Percentiles rank a stretch among this genome's conserved stretches.
Evolutionary conservation across 805 yeast species (phyloP).

Genomic region (Pichia gijzeniarum): DNA sequence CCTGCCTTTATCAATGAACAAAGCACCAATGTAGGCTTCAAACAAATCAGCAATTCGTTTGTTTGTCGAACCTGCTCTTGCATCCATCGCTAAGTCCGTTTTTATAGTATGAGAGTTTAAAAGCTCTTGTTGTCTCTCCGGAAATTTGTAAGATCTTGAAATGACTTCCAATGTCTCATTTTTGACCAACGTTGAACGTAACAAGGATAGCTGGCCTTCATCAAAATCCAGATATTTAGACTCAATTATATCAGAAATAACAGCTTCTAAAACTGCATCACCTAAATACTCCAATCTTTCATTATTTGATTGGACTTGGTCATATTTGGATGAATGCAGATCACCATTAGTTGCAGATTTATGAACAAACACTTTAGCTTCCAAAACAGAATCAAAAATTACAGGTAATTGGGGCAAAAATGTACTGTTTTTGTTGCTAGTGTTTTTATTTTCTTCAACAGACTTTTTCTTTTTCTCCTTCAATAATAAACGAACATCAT

Average conservation of each 20-base stretch:
- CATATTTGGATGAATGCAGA: slow-evolving; percentile 48
- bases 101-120: slow-evolving; percentile 28
- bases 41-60: slow-evolving; percentile 84
- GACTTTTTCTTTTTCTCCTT: slow-evolving; percentile 7
- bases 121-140: slow-evolving; percentile 38
- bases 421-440: slow-evolving; percentile 9
- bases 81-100: slow-evolving; percentile 8
- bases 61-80: slow-evolving; percentile 36
- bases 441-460: not conserved
- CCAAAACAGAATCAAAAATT: slow-evolving; percentile 52
- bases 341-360: slow-evolving; percentile 62
- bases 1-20: slow-evolving; percentile 44
- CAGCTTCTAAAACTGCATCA: slow-evolving; percentile 71
- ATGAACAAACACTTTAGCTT: slow-evolving; percentile 73
- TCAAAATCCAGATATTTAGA: slow-evolving; percentile 58
- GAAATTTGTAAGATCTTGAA: slow-evolving; percentile 62
- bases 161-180: slow-evolving; percentile 68
- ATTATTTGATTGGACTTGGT: slow-evolving; percentile 59
- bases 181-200: slow-evolving; percentile 65
- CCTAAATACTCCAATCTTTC: slow-evolving; percentile 90
- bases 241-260: slow-evolving; percentile 65
- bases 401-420: slow-evolving; percentile 57
- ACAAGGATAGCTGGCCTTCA: slow-evolving; percentile 75
- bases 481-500: slow-evolving; percentile 14
- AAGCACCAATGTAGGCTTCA: slow-evolving; percentile 91